Evolutionary conservation across 257 asterid genomes (phyloP), one percentile per base, ranked within the genome.

Genomic region (Striga asiatica): DNA sequence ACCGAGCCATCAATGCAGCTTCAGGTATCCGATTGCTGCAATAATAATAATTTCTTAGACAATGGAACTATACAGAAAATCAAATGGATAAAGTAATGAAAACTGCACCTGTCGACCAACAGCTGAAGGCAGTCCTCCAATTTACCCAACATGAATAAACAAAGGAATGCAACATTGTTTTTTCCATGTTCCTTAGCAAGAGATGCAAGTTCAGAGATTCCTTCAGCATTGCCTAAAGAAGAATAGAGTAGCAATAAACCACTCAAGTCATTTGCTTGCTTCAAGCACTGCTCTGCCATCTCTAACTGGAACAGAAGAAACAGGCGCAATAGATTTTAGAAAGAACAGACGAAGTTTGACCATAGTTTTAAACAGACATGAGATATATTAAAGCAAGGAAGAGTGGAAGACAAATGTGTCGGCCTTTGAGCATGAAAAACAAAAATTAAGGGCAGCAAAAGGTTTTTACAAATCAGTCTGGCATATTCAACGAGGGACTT

Each of bases 1-100:
- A 92, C 70, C 99, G 87, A 32, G 99, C 97, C 97, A 92, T 92
- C 67, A 92, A 65, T 60, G 99, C 99, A 81, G 99, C 99, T 74
- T 92, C 99, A 64, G 99, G 99, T 78, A 88, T 81, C 81, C 99
- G 99, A 46, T 88, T 84, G 82, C 99, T 92, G 82, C 66, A 72
- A 49, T 52, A 60, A 63, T 28, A 48, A 32, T 21, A 9, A 56
- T n/a, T 66, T 54, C 67, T 63, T 23, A 64, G 50, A 23, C 55
- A 43, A 13, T 42, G 45, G 35, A 21, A 61, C 27, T 17, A 66
- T 56, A 3, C 17, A 38, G 65, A n/a, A 41, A 21, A 68, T 54
- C 43, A 56, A 41, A 31, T 21, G 47, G 41, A 50, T 58, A 22
- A 57, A 50, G 50, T 46, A 65, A 58, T 22, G 29, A 56, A 19